phyloP scores from a whole-genome alignment of 768 basidiomycete species.

The Scleroderma bovista region DNA sequence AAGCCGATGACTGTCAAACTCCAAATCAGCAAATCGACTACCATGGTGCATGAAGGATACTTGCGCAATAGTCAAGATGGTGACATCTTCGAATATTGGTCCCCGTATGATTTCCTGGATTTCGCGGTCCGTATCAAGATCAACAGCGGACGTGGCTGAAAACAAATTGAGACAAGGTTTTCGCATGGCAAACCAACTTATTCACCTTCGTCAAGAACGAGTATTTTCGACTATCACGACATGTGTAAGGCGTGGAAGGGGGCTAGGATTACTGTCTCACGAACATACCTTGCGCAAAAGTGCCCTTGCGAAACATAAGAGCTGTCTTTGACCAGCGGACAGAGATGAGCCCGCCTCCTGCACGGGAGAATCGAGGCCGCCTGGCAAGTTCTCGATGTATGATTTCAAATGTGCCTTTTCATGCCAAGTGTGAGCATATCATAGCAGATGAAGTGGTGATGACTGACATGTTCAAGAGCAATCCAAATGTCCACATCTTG shows the following conservation, averaged over 20 bases:
- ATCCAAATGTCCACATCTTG: conserved; percentile 83
- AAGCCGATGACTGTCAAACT: conserved; percentile 55
- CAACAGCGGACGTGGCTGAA: conserved; percentile 81
- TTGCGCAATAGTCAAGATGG: conserved; percentile 84
- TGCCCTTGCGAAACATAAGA: conserved; percentile 86
- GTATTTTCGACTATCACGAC: conserved; percentile 59
- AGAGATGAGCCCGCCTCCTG: conserved; percentile 78
- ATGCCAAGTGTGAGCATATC: neutral
- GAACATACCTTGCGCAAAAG: conserved; percentile 60
- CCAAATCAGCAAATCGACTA: neutral
- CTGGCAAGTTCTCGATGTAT: conserved; percentile 60
- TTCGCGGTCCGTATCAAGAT: conserved; percentile 83
- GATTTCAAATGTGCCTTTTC: conserved; percentile 58
- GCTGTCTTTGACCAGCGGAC: conserved; percentile 79
- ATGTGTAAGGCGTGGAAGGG: neutral
- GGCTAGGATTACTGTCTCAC: neutral
- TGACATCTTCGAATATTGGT: conserved; percentile 68
- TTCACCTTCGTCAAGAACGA: conserved; percentile 89
- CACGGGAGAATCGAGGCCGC: conserved; percentile 66
- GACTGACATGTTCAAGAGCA: conserved; percentile 62
- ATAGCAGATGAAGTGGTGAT: neutral
- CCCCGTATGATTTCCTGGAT: conserved; percentile 87
- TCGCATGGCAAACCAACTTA: neutral
- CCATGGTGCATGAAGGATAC: conserved; percentile 16
- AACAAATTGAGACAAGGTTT: conserved; percentile 4